Conservation (phyloP, 2,329 filamentous ascomycete genomes). For the Colletotrichum sp. region DNA sequence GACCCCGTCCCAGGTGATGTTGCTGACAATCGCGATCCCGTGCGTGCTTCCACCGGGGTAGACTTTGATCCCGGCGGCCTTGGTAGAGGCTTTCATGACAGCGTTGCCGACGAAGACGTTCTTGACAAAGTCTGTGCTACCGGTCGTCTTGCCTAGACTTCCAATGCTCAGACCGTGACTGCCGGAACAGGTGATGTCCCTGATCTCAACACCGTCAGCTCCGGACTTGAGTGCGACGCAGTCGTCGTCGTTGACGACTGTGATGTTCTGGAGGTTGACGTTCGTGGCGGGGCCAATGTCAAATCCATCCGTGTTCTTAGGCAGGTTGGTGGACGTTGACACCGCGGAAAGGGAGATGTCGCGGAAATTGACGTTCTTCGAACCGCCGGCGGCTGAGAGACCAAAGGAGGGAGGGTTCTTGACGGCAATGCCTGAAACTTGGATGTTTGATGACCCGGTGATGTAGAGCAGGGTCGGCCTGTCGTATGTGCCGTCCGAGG, state of each 20-base stretch:
- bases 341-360: constrained; percentile 41
- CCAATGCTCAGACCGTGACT: constrained; percentile 53
- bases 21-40: constrained; percentile 40
- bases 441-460: constrained; percentile 38
- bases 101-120: constrained; percentile 46
- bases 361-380: constrained; percentile 39
- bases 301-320: constrained; percentile 49
- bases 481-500: constrained; percentile 37
- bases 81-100: constrained; percentile 45
- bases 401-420: constrained; percentile 52
- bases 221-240: constrained; percentile 49
- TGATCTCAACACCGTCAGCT: constrained; percentile 41
- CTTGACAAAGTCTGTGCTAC: constrained; percentile 39
- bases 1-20: constrained; percentile 44
- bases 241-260: constrained; percentile 46
- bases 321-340: constrained; percentile 39
- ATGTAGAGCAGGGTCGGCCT: constrained; percentile 48
- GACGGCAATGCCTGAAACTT: constrained; percentile 38
- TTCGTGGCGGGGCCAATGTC: constrained; percentile 42
- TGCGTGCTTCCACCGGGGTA: constrained; percentile 43
- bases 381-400: constrained; percentile 40
- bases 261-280: constrained; percentile 38
- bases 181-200: constrained; percentile 46
- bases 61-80: constrained; percentile 50
- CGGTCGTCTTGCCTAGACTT: constrained; percentile 41